A percentile compares a stretch with the other conserved stretches of the same genome.
Conservation (phyloP, 2,329 filamentous ascomycete species). For the Colletotrichum sp. region DNA sequence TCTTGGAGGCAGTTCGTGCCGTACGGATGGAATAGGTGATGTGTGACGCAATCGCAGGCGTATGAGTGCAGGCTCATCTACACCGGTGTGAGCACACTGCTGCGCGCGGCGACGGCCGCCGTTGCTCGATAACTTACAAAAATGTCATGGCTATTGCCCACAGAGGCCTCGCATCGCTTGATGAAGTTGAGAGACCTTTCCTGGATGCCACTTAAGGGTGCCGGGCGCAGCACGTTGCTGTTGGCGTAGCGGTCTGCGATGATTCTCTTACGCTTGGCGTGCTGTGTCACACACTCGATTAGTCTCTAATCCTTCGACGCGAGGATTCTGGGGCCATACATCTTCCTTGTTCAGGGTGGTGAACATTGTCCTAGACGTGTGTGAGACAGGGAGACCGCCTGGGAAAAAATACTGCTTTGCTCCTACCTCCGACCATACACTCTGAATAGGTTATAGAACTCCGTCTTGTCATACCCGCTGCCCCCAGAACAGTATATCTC, state of each 20-base stretch:
- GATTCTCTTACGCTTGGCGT: conserved; percentile 66
- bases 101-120: neutral
- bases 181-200: conserved; percentile 62
- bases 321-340: conserved; percentile 37
- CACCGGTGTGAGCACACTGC: neutral
- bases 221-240: conserved; percentile 65
- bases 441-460: conserved; percentile 67
- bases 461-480: conserved; percentile 69
- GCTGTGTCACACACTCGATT: conserved; percentile 41
- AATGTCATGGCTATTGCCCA: conserved; percentile 57
- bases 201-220: conserved; percentile 61
- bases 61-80: conserved; percentile 62
- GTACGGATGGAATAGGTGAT: conserved; percentile 72
- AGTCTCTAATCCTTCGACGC: neutral
- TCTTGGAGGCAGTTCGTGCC: conserved; percentile 65
- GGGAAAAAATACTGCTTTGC: neutral
- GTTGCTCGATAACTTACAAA: conserved; percentile 54
- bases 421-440: conserved; percentile 59
- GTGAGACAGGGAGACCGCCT: neutral
- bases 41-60: conserved; percentile 72
- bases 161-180: conserved; percentile 52
- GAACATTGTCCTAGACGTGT: conserved; percentile 60
- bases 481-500: conserved; percentile 68
- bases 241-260: conserved; percentile 74
- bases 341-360: conserved; percentile 60